Evolutionary conservation across 805 yeast species (phyloP).

Genomic region (Lipomyces kockii): DNA sequence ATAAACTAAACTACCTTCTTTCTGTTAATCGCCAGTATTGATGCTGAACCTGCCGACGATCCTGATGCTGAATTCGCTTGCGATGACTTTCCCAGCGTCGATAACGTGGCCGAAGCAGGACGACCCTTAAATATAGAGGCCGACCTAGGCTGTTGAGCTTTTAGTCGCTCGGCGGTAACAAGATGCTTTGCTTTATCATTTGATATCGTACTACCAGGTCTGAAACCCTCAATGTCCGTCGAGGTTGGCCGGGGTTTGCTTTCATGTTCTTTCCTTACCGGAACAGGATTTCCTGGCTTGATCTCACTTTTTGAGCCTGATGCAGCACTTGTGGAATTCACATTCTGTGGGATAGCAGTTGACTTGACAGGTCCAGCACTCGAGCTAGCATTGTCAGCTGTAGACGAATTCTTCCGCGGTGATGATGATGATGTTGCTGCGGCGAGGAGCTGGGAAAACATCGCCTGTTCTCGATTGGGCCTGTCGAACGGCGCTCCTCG

Average conservation of each 20-base stretch:
- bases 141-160: constrained; percentile 23
- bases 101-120: background rate
- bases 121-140: background rate
- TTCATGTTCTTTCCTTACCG: background rate
- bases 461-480: background rate
- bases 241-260: background rate
- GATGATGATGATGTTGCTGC: constrained; percentile 32
- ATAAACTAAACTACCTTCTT: background rate
- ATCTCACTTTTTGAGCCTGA: background rate
- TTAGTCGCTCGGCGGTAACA: constrained; percentile 23
- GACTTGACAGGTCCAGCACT: background rate
- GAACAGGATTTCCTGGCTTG: background rate
- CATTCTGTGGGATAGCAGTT: background rate
- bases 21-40: background rate
- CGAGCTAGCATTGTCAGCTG: background rate
- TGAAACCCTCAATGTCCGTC: background rate
- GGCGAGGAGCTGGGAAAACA: constrained; percentile 42
- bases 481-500: background rate
- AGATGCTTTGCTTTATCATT: constrained; percentile 20
- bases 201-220: constrained; percentile 15
- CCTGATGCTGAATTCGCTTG: background rate
- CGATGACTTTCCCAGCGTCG: background rate
- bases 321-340: constrained; percentile 3
- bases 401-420: background rate
- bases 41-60: background rate